A percentile compares a stretch with the other conserved stretches of the same genome.
Evolutionary conservation across 352 stramenopile genomes (phyloP).

Genomic region (Phytophthora chlamydospora): DNA sequence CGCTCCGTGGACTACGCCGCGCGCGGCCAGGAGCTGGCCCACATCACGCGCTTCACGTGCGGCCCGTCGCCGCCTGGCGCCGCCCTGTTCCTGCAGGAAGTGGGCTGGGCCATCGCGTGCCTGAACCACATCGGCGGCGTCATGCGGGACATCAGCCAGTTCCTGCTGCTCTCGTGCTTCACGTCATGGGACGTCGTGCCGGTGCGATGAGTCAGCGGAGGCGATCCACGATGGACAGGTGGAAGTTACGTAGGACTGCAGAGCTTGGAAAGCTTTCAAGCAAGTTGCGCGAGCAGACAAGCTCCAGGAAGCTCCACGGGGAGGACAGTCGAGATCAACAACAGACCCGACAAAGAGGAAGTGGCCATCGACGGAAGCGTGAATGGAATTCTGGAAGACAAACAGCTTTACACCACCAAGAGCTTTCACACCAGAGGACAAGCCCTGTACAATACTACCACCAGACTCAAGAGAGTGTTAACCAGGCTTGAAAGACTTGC

Average conservation of each 20-base stretch:
- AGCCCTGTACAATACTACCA: no score
- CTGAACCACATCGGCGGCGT: constrained; percentile 37
- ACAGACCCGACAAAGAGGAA: no score
- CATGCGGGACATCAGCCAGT: constrained; percentile 40
- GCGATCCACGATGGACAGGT: not conserved
- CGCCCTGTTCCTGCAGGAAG: constrained; percentile 27
- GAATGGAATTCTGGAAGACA: no score
- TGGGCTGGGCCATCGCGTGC: constrained; percentile 34
- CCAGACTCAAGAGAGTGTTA: no score
- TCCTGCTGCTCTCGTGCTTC: constrained; percentile 40
- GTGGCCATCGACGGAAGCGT: no score
- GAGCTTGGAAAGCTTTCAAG: no score
- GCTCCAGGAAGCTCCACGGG: no score
- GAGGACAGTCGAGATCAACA: no score
- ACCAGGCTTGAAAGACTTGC: no score
- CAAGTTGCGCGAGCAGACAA: no score
- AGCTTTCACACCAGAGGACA: no score
- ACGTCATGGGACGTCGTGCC: constrained; percentile 37
- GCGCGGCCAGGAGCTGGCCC: constrained; percentile 27
- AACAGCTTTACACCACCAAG: no score
- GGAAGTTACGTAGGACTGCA: constrained; percentile 7
- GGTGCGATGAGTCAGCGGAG: constrained; percentile 3
- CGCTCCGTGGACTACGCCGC: constrained; percentile 40
- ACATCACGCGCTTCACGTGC: constrained; percentile 24
- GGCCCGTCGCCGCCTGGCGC: constrained; percentile 17